Percentiles rank a stretch among this genome's conserved stretches.
Evolutionary conservation across 169 alveolate genomes (phyloP).

Genomic region (Plasmodium blacklocki): DNA sequence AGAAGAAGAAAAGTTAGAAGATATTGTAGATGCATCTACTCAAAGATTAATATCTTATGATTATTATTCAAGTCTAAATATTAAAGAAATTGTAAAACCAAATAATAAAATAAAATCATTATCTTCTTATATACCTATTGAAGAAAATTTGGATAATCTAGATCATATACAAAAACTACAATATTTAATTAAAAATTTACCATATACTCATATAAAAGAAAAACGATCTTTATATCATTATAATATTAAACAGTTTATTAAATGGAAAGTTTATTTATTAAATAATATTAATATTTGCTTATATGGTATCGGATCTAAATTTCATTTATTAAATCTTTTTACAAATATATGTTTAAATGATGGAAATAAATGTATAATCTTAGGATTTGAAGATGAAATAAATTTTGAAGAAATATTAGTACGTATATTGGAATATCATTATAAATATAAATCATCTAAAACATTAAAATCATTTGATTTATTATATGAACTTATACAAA

Average conservation of each 20-base stretch:
- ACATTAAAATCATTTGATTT: constrained; percentile 59
- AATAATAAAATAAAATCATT: constrained; percentile 59
- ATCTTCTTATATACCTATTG: constrained; percentile 50
- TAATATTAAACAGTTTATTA: constrained; percentile 56
- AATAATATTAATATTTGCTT: constrained; percentile 66
- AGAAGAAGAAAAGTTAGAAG: constrained; percentile 58
- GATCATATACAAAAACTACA: constrained; percentile 66
- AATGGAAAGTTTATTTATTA: constrained; percentile 68
- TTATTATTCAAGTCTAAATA: constrained; percentile 62
- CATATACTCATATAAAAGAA: constrained; percentile 61
- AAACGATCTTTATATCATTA: constrained; percentile 64
- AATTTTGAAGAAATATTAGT: constrained; percentile 62
- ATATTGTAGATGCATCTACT: constrained; percentile 41
- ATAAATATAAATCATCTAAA: constrained; percentile 45
- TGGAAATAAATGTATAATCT: constrained; percentile 53
- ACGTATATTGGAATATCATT: constrained; percentile 61
- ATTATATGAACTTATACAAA: constrained; percentile 45
- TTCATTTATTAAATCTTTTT: constrained; percentile 56
- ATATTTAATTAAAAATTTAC: constrained; percentile 47
- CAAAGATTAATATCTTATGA: constrained; percentile 65
- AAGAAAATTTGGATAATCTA: constrained; percentile 47
- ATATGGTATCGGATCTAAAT: constrained; percentile 67
- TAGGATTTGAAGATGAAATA: constrained; percentile 63
- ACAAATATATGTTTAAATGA: constrained; percentile 59
- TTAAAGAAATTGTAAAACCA: constrained; percentile 56